Base-by-base conservation (phyloP, 345 rosid genomes). In the Arabis hirsuta region DNA sequence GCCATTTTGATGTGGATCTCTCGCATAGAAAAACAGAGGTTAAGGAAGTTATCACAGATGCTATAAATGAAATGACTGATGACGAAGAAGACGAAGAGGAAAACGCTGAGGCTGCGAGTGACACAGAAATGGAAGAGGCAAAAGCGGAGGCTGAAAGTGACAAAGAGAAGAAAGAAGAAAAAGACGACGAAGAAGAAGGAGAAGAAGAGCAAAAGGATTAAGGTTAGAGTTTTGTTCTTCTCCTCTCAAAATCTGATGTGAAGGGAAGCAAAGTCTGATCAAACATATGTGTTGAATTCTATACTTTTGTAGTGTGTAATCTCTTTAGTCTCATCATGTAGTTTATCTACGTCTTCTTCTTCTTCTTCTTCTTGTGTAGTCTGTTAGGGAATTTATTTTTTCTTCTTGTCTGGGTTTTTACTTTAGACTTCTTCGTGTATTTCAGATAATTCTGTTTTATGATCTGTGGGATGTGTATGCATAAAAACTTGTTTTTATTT, bases 11-110 rank as follows among this genome's bases (percentile, higher is more conserved):
- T 36, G 76, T 88, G 32, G 92, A 87, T 72, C 82, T 95, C 62
- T 81, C 85, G 78, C 84, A 86, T 70, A 85, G 98, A 74, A 95
- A 95, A 83, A 82, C 87, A 31, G 99, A 95, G 82, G 96, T 95
- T 27, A 95, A 95, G 80, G 96, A 85, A 19, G 84, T 91, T 39
- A 90, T 95, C 57, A 88, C 97, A 9, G 97, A 90, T 52, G 98
- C 90, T 50, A 88, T 95, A 67, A 95, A 85, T 74, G 85, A 80
- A 76, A 91, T 95, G 99, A 80, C 92, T 12, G 98, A 95, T 58
- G 96, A 84, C 7, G 98, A 92, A 50, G 93, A 84, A 14, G 96
- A 87, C 10, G 90, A 55, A 5, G 94, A 84, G 62, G 85, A 62
- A 9, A 79, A 77, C 43, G 84, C 62, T 10, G 87, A 74, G 48